Conservation (phyloP, 495 filamentous ascomycete genomes). For the Wilcoxina mikolae region DNA sequence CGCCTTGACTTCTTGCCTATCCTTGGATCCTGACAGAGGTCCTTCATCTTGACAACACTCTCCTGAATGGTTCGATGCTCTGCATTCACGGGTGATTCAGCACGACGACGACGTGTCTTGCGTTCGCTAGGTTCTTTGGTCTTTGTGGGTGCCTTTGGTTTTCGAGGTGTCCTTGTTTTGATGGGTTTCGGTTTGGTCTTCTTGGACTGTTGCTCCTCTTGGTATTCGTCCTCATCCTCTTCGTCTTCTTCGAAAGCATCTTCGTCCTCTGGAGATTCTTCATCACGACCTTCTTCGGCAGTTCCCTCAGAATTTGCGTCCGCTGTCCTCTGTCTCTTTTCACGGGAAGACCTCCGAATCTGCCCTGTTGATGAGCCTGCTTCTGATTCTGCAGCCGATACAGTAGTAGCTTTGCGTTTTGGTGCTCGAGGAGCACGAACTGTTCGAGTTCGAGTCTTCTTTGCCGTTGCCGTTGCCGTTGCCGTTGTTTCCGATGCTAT, state of each 20-base stretch:
- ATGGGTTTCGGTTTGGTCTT: constrained; percentile 14
- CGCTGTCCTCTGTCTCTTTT: neutral
- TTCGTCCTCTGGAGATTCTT: neutral
- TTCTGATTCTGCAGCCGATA: neutral
- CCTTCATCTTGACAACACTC: constrained; percentile 60
- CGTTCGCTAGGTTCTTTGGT: constrained; percentile 18
- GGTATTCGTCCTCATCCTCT: constrained; percentile 25
- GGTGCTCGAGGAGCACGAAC: neutral
- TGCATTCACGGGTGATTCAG: constrained; percentile 51
- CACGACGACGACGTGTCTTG: constrained; percentile 3
- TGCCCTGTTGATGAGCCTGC: neutral
- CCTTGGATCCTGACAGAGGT: constrained; percentile 59
- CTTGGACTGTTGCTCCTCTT: constrained; percentile 11
- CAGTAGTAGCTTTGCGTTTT: too few species aligned
- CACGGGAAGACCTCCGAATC: too few species aligned
- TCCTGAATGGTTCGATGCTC: constrained; percentile 57
- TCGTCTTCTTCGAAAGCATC: constrained; percentile 17
- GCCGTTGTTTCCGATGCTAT: neutral
- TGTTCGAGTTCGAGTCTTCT: neutral
- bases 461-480: neutral
- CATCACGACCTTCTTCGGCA: neutral
- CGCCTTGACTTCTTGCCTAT: constrained; percentile 71
- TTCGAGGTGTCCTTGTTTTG: constrained; percentile 27
- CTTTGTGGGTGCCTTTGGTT: constrained; percentile 15
- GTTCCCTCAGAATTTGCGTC: too few species aligned